Evolutionary conservation across 306 rosid species (phyloP), one percentile per base, ranked within the genome.

Genomic region (Alnus rubra): DNA sequence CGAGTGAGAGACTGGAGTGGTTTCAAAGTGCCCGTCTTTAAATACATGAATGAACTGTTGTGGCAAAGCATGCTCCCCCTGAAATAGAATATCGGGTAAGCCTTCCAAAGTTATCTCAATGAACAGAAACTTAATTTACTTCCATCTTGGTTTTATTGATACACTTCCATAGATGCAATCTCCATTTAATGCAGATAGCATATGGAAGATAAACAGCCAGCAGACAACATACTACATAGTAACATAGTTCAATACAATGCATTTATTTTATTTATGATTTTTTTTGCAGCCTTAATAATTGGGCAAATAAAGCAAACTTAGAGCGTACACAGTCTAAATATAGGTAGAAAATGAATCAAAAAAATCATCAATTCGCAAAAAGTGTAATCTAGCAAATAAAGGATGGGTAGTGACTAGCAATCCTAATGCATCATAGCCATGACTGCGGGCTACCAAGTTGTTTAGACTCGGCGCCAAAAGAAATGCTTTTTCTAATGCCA

Each of bases 51-150:
- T 39, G 53, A 80, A 95, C 82, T 95, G 99, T 73, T 95, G 97
- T 28, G 99, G 99, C 83, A 95, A 84, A 49, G 98, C 88, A 88
- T 95, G 97, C 88, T 95, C 99, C 63, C 75, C 97, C 99, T 95
- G 91, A 82, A 80, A 84, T 55, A 74, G 45, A 78, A 56, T 30
- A 78, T 6, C 62, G 54, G 52, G 69, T 44, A 50, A 73, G 73
- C 54, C 62, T 23, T 70, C 33, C 44, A 53, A 2, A 1, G 39
- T 35, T 28, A 19, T 33, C 65, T 55, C 64, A 9, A 67, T 16
- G 49, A 55, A 47, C 48, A 10, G 72, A 58, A 72, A 80, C 65
- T 55, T 31, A 73, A 7, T 73, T 50, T 73, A 65, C 59, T 69
- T 60, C 47, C 56, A 70, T 37, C 53, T 37, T 35, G 31, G 8